Evolutionary conservation across 495 filamentous ascomycete genomes (phyloP), one percentile per base, ranked within the genome.

Genomic region (Ascobolus immersus): DNA sequence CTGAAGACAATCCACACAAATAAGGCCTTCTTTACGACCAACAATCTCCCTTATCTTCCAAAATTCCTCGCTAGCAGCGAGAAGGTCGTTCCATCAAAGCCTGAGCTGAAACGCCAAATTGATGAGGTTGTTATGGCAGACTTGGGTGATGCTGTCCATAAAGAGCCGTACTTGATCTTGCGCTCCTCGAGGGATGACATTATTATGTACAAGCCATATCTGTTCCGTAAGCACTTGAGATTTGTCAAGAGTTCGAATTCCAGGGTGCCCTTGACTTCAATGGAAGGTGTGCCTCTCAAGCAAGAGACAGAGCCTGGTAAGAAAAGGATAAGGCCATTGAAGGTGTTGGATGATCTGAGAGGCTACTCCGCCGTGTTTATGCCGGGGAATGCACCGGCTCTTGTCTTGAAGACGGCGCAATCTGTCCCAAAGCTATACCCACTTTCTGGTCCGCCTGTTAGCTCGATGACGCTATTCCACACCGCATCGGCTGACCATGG

Each of bases 131-230:
- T 91, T 18, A 61, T 92, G 4, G 69, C 80, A 28, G 73, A 93
- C 37, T 61, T 96, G 26, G 86, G 86, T 8, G 78, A 91, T 51
- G 46, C 59, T 6, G 65, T 58, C 14, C 55, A 59, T 20, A 71
- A 60, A 39, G 67, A 63, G 9, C 79, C 86, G 14, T 77, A 86
- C 49, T 57, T 96, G 22, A 68, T 94, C 47, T 73, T 84, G 57
- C 47, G 67, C 49, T 21, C 33, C 23, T 43, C 82, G 76, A 71
- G 65, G 38, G 71, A 90, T 37, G 82, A 94, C 44, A 51, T 93
- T 4, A 69, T 70, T n/a, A 59, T 93, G 28, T 96, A 94, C 47
- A 68, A 77, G 47, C 79, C 82, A 0, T 80, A 72, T 48, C 57
- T 62, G 37, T 38, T 39, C 3, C 47, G 48, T 34, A 48, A 61